These are phyloP conservation scores for Ophiosphaerella narmari DNA, from an alignment of 2,329 filamentous ascomycete species.

Conservation along the genomic window DNA sequence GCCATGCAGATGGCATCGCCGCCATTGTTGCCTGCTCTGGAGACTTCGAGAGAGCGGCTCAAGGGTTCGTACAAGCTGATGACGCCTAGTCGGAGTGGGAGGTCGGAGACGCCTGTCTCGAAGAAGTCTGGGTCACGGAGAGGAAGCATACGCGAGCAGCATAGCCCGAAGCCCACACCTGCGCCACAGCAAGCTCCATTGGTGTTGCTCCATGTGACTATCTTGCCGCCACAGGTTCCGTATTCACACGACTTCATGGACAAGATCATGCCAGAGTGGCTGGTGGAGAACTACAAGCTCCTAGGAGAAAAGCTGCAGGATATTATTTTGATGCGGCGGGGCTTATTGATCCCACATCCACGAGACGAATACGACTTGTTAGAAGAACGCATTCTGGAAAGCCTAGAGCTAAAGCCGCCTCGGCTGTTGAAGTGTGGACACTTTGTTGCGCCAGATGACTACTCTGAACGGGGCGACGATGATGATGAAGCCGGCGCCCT, in stretches of 20 bases:
- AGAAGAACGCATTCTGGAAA: constrained; percentile 76
- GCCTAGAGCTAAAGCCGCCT: constrained; percentile 71
- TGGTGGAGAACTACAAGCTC: constrained; percentile 66
- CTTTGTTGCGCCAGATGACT: constrained; percentile 58
- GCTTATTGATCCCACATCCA: constrained; percentile 76
- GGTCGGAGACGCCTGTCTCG: constrained; percentile 38
- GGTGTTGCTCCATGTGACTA: constrained; percentile 76
- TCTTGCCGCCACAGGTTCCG: constrained; percentile 70
- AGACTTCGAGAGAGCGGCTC: constrained; percentile 35
- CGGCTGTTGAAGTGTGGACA: constrained; percentile 77
- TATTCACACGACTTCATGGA: constrained; percentile 59
- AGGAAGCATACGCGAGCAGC: constrained; percentile 30
- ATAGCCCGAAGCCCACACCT: constrained; percentile 33
- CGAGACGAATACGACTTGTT: constrained; percentile 79
- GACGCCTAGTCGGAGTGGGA: constrained; percentile 37
- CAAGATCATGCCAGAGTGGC: constrained; percentile 56
- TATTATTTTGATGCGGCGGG: constrained; percentile 70
- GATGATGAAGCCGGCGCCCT: constrained; percentile 41
- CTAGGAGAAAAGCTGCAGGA: constrained; percentile 73
- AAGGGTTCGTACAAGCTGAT: constrained; percentile 40
- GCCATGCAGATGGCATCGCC: constrained; percentile 74
- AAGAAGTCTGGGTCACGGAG: constrained; percentile 35
- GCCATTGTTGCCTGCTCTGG: constrained; percentile 34
- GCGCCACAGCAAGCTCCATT: constrained; percentile 63
- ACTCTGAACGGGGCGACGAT: constrained; percentile 47